These are phyloP conservation scores for Leonotis leonurus DNA, from an alignment of 257 asterid genomes.

Conservation along the genomic window DNA sequence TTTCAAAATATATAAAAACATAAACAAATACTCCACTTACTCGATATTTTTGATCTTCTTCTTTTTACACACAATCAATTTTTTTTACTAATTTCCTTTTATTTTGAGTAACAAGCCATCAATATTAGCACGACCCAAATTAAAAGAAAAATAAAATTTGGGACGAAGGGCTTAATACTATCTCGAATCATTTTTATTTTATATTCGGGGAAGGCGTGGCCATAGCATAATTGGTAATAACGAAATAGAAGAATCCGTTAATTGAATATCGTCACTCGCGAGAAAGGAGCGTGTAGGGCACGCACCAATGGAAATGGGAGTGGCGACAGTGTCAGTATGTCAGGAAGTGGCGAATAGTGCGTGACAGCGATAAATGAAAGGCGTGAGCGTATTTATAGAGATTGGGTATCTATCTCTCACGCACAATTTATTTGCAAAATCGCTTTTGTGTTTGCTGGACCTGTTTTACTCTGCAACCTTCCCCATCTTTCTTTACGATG, in stretches of 20 bases:
- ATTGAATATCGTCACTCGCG: background rate
- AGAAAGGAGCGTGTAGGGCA: background rate
- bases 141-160: too few species aligned
- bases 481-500: background rate
- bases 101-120: too few species aligned
- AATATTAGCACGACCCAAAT: too few species aligned
- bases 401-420: background rate
- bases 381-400: background rate
- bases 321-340: slow-evolving; percentile 2
- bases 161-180: too few species aligned
- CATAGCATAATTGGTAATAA: background rate
- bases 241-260: background rate
- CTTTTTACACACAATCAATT: too few species aligned
- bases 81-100: too few species aligned
- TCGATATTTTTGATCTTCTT: too few species aligned
- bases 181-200: too few species aligned
- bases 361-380: slow-evolving; percentile 15
- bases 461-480: background rate
- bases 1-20: too few species aligned
- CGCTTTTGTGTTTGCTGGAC: background rate
- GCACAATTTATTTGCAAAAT: background rate
- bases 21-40: too few species aligned
- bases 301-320: background rate
- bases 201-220: too few species aligned
- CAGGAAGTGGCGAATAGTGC: background rate